Base-by-base conservation (phyloP, 345 rosid species). In the Anacardium occidentale region DNA sequence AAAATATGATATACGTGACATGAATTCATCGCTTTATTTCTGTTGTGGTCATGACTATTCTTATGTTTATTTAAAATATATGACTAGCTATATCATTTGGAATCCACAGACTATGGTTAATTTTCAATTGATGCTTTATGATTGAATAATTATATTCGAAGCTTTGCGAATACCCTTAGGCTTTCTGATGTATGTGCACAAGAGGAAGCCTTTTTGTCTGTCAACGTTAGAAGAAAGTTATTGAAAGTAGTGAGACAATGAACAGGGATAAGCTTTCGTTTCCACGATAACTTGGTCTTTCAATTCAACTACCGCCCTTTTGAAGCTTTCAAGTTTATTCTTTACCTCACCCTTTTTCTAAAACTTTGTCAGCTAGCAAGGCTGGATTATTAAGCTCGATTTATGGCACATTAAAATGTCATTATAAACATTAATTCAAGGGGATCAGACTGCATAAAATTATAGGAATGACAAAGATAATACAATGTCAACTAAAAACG, bases 191-290 rank as follows among this genome's bases (percentile, higher is more conserved):
- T 37, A 5, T 37, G 1, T 37, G 42, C 7, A 37, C 3, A 18
- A 18, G 20, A 26, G 53, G 45, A 9, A 29, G 58, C 52, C 74
- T 59, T 77, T 74, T 47, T 66, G 2, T 44, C 29, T 47, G 62
- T 37, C 62, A n/a, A 8, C 67, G 66, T 47, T 55, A 40, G 74
- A 53, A 74, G 75, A 75, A 78, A 77, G 79, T 72, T 75, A n/a
- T 65, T 59, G 21, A 69, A 69, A 64, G 69, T 60, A 64, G 69
- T 60, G 68, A 70, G 54, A 67, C 52, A 63, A 58, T 73, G 64
- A 70, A 51, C n/a, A 5, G 50, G 34, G 53, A 50, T 14, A 48
- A 7, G 68, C 40, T 59, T 63, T 66, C 21, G 51, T 52, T 69
- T 62, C 11, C 7, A 65, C 70, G 40, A 77, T 72, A 71, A 70